These are phyloP conservation scores for Globisporangium spinosum DNA, from an alignment of 352 stramenopile genomes.

Conservation along the genomic window DNA sequence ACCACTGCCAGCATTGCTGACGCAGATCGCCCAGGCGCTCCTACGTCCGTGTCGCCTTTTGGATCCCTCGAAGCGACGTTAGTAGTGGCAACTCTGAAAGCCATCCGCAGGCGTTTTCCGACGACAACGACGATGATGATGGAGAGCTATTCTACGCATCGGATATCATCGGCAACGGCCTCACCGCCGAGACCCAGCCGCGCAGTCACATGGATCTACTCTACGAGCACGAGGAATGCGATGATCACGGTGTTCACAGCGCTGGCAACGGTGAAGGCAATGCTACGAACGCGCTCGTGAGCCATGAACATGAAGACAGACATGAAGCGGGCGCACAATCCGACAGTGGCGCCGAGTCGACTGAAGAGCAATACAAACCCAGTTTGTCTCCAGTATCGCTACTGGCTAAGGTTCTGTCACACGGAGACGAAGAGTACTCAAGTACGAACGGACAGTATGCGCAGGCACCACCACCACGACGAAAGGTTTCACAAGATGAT, in stretches of 20 bases:
- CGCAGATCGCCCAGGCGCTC: background rate
- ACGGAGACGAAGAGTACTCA: background rate
- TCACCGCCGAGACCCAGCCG: slow-evolving; percentile 22
- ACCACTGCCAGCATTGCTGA: background rate
- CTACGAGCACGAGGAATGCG: slow-evolving; percentile 10
- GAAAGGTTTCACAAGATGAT: slow-evolving; percentile 1
- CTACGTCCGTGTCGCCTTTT: background rate
- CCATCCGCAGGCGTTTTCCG: background rate
- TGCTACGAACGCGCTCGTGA: background rate
- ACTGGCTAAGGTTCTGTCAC: background rate
- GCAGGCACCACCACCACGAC: background rate
- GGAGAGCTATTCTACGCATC: slow-evolving; percentile 49
- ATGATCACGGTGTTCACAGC: background rate
- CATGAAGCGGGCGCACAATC: background rate
- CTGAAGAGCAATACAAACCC: background rate
- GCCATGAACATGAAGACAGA: background rate
- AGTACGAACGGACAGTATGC: background rate
- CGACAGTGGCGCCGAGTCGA: background rate
- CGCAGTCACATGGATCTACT: slow-evolving; percentile 26
- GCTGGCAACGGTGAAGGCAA: background rate
- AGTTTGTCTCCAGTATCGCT: background rate
- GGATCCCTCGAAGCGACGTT: slow-evolving; percentile 12
- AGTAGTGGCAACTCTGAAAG: slow-evolving; percentile 2
- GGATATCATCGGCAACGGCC: slow-evolving; percentile 29
- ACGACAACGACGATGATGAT: slow-evolving; percentile 14